These are phyloP conservation scores for Apiotrichum mycotoxinovorans DNA, from an alignment of 1,284 basidiomycete species.

Conservation along the genomic window DNA sequence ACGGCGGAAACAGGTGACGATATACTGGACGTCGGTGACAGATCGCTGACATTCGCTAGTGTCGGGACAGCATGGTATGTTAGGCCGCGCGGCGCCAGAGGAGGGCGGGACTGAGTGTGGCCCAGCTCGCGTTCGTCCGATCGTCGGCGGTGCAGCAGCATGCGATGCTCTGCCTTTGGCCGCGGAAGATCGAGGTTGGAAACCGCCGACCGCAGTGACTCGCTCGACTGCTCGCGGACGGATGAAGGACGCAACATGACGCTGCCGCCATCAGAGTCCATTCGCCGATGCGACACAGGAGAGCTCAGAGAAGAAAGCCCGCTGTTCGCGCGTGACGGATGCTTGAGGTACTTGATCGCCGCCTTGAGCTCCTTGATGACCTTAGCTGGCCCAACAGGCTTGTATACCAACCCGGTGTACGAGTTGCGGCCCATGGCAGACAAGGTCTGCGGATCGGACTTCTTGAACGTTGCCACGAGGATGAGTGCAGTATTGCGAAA, in stretches of 20 bases:
- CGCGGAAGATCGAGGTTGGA: neutral
- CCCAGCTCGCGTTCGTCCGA: slow-evolving; percentile 43
- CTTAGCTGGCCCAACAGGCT: slow-evolving; percentile 79
- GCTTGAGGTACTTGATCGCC: slow-evolving; percentile 26
- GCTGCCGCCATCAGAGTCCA: neutral
- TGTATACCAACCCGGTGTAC: slow-evolving; percentile 79
- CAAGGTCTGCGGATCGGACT: slow-evolving; percentile 1
- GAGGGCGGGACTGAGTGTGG: slow-evolving; percentile 26
- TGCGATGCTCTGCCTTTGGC: slow-evolving; percentile 7
- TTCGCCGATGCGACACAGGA: neutral
- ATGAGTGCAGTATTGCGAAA: slow-evolving; percentile 24
- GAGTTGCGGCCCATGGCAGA: slow-evolving; percentile 65
- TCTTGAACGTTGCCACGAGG: slow-evolving; percentile 53
- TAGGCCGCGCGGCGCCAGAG: slow-evolving; percentile 40
- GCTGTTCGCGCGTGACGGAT: slow-evolving; percentile 21
- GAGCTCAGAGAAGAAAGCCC: slow-evolving; percentile 4
- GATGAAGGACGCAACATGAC: neutral
- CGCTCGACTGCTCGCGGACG: neutral
- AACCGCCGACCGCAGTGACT: slow-evolving; percentile 6
- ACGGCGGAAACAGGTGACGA: slow-evolving; percentile 36
- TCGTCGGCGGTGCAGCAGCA: slow-evolving; percentile 34
- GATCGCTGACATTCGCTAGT: neutral
- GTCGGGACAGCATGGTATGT: slow-evolving; percentile 34
- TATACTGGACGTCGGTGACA: neutral
- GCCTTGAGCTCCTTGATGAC: slow-evolving; percentile 60